These are phyloP conservation scores for Atkinsonella hypoxylon DNA, from an alignment of 2,329 filamentous ascomycete genomes.

Conservation along the genomic window DNA sequence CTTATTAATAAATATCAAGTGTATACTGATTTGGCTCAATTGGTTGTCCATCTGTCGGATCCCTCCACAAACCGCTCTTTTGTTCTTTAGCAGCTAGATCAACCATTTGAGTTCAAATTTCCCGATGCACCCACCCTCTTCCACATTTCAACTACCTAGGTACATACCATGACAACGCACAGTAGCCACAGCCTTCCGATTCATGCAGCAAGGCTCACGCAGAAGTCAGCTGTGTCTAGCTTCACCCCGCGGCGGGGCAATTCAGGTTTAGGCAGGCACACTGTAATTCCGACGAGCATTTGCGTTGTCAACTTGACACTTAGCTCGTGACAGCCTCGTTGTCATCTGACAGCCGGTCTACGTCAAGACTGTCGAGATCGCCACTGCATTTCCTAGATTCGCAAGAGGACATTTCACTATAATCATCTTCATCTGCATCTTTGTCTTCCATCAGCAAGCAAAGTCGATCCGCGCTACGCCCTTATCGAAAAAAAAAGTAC, in stretches of 20 bases:
- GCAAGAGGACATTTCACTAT: neutral
- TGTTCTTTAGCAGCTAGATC: neutral
- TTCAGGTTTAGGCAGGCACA: neutral
- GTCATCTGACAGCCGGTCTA: constrained; percentile 13
- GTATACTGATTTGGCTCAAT: neutral
- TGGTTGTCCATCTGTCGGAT: neutral
- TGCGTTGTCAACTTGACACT: constrained; percentile 9
- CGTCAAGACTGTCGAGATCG: neutral
- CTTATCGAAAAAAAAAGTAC: neutral
- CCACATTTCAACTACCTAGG: no score
- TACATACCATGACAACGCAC: no score
- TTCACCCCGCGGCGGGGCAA: constrained; percentile 15
- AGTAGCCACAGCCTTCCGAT: no score
- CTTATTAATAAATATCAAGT: neutral
- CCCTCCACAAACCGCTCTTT: neutral
- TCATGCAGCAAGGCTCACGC: no score
- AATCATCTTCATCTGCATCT: neutral
- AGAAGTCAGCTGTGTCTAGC: neutral
- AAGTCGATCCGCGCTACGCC: neutral
- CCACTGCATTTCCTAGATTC: no score
- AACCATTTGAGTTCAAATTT: neutral
- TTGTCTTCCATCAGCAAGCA: no score
- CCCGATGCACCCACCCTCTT: no score
- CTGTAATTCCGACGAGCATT: neutral
- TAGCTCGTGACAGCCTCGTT: constrained; percentile 11